A percentile compares a stretch with the other conserved stretches of the same genome.
These are phyloP conservation scores for Jatropha curcas DNA, from an alignment of 345 rosid genomes.

Conservation along the genomic window DNA sequence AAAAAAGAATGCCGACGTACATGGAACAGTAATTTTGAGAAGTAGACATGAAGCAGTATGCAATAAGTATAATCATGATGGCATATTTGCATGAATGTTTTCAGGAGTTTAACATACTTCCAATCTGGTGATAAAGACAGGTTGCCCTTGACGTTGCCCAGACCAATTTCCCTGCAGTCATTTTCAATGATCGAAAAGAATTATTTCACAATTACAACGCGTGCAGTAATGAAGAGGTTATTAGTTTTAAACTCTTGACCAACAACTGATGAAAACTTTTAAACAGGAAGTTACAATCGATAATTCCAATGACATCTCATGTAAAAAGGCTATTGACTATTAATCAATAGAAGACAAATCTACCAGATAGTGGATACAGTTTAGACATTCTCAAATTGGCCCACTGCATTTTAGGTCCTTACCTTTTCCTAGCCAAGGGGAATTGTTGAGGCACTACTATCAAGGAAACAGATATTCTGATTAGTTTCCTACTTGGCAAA, in stretches of 20 bases:
- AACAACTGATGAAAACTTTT: background rate
- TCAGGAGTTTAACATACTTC: constrained; percentile 58
- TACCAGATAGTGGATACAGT: background rate
- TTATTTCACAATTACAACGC: background rate
- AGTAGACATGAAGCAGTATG: constrained; percentile 16
- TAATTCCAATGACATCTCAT: background rate
- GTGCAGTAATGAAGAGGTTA: background rate
- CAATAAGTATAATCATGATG: constrained; percentile 5
- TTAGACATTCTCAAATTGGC: background rate
- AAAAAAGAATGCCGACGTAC: background rate
- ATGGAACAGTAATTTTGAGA: background rate
- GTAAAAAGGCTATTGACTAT: background rate
- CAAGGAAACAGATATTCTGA: background rate
- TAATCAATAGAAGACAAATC: background rate
- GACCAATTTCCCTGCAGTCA: constrained; percentile 79
- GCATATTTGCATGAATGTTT: background rate
- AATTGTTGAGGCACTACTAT: background rate
- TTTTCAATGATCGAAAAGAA: constrained; percentile 20
- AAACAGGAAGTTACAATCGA: background rate
- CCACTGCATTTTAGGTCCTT: background rate
- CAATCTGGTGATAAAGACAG: constrained; percentile 89
- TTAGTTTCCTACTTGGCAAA: background rate
- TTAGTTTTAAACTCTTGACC: background rate
- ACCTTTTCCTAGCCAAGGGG: background rate
- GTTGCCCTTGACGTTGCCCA: constrained; percentile 96